Percentiles rank a stretch among this genome's conserved stretches.
phyloP scores from a whole-genome alignment of 164 flowering plant genomes.

The Liquidambar formosana region DNA sequence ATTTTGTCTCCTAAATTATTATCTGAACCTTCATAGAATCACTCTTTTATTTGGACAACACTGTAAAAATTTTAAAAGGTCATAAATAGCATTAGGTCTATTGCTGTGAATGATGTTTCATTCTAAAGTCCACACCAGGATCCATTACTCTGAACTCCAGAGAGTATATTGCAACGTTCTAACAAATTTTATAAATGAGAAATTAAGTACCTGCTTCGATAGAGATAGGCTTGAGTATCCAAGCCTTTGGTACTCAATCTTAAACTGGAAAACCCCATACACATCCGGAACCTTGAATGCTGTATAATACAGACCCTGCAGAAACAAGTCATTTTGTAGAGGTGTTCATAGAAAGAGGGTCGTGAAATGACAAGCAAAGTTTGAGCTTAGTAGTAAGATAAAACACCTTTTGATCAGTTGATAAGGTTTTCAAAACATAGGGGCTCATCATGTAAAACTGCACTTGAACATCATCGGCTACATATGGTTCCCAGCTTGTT shows the following conservation, averaged over 20 bases:
- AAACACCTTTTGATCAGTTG: slow-evolving; percentile 75
- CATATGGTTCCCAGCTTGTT: slow-evolving; percentile 86
- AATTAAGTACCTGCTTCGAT: slow-evolving; percentile 86
- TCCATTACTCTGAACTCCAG: too few relatives aligned
- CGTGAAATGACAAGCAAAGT: neutral
- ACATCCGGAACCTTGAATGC: slow-evolving; percentile 96
- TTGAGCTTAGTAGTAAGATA: neutral
- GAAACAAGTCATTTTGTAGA: slow-evolving; percentile 10
- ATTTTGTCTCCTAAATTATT: too few relatives aligned
- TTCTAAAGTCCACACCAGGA: too few relatives aligned
- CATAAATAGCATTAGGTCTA: too few relatives aligned
- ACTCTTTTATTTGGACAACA: too few relatives aligned
- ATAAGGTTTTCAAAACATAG: slow-evolving; percentile 83
- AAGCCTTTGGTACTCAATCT: slow-evolving; percentile 91
- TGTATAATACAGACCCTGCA: slow-evolving; percentile 78
- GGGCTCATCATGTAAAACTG: slow-evolving; percentile 99
- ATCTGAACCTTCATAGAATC: too few relatives aligned
- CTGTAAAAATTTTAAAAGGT: too few relatives aligned
- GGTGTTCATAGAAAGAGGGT: neutral
- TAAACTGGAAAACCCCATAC: slow-evolving; percentile 98
- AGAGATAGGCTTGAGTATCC: slow-evolving; percentile 85
- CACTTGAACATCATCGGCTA: slow-evolving; percentile 87
- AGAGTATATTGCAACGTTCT: too few relatives aligned
- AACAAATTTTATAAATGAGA: neutral
- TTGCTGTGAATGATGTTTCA: too few relatives aligned